Conservation (phyloP, 1,284 basidiomycete species). For the Agaricales sp. region DNA sequence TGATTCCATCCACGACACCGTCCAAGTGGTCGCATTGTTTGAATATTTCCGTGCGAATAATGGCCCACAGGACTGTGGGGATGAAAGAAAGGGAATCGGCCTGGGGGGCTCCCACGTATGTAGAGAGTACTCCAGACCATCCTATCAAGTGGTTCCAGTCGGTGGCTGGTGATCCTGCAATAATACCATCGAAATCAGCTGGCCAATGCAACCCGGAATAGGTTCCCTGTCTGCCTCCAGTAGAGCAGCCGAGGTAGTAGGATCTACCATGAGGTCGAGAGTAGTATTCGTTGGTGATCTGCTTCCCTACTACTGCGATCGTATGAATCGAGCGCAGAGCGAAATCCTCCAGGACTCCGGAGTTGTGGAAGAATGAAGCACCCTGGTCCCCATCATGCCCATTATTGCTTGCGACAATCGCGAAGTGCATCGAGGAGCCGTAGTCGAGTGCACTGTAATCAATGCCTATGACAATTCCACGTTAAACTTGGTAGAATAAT, state of each 20-base stretch:
- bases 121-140: constrained; percentile 7
- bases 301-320: constrained; percentile 16
- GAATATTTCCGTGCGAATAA: constrained; percentile 17
- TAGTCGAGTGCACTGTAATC: constrained; percentile 16
- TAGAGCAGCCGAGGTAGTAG: constrained; percentile 21
- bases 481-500: background rate
- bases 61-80: constrained; percentile 12
- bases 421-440: constrained; percentile 14
- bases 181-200: constrained; percentile 22
- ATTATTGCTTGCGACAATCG: constrained; percentile 18
- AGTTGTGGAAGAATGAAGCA: constrained; percentile 13
- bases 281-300: constrained; percentile 16
- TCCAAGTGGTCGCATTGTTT: constrained; percentile 25
- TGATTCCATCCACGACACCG: constrained; percentile 22
- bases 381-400: constrained; percentile 19
- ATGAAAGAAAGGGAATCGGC: constrained; percentile 10
- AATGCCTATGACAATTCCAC: constrained; percentile 13
- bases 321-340: constrained; percentile 18
- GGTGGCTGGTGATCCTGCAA: constrained; percentile 21
- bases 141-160: constrained; percentile 13
- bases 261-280: constrained; percentile 10
- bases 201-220: constrained; percentile 15
- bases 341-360: constrained; percentile 19
- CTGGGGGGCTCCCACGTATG: constrained; percentile 6
- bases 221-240: constrained; percentile 19